Evolutionary conservation across 2,329 filamentous ascomycete species (phyloP).

Genomic region (Colletotrichum salicis): DNA sequence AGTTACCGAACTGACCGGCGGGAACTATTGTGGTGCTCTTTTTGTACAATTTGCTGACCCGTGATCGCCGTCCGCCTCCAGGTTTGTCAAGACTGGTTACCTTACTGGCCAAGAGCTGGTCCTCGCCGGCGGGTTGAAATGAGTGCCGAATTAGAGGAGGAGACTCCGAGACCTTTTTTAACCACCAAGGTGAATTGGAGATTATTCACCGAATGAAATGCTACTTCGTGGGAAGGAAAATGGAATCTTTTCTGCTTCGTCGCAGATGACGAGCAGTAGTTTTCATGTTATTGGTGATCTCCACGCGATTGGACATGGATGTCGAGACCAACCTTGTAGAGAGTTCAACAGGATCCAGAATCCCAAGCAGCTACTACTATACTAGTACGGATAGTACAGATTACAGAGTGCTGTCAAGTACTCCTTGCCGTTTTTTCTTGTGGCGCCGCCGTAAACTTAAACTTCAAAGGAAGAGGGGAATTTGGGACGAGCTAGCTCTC

Average conservation of each 20-base stretch:
- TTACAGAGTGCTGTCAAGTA: no score
- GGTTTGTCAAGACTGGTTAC: constrained; percentile 44
- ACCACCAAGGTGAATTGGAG: neutral
- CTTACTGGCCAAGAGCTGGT: constrained; percentile 44
- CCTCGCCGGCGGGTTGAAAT: constrained; percentile 42
- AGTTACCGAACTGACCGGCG: constrained; percentile 39
- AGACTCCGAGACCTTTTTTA: neutral
- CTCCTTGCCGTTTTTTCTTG: no score
- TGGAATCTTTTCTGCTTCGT: neutral
- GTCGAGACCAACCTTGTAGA: neutral
- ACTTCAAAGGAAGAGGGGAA: neutral
- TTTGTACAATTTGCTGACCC: neutral
- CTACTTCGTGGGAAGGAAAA: neutral
- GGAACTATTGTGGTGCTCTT: neutral
- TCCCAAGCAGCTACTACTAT: no score
- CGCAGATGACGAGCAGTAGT: neutral
- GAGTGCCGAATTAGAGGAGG: neutral
- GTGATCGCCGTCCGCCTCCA: constrained; percentile 13
- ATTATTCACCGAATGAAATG: neutral
- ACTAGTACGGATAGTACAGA: no score
- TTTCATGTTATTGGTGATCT: neutral
- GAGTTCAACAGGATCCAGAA: neutral
- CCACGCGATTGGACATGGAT: neutral
- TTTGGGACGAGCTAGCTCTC: neutral
- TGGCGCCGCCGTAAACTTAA: neutral